phyloP scores from a whole-genome alignment of 2,329 filamentous ascomycete species.

The Diaporthe velutina region DNA sequence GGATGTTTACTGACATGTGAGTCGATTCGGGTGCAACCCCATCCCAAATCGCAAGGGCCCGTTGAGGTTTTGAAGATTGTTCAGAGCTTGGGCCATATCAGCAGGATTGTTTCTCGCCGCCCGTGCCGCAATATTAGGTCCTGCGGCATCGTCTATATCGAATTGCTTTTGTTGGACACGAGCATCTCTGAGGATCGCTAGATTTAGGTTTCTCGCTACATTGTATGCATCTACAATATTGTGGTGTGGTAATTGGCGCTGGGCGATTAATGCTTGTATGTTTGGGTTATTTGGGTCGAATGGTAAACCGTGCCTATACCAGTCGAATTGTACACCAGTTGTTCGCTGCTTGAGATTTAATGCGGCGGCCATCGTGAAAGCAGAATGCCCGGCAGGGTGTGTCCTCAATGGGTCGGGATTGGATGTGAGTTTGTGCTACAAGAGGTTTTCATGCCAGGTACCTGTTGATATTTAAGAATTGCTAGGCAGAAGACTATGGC shows the following conservation, averaged over 20 bases:
- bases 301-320: not conserved
- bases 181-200: not conserved
- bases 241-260: not conserved
- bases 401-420: not conserved
- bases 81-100: not conserved
- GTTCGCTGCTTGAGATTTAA: not conserved
- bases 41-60: too few species aligned
- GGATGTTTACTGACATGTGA: not conserved
- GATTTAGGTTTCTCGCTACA: not conserved
- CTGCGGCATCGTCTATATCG: not conserved
- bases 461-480: not conserved
- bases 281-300: not conserved
- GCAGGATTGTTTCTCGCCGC: not conserved
- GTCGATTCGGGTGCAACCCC: too few species aligned
- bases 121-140: too few species aligned
- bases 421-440: not conserved
- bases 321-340: not conserved
- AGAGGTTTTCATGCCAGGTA: not conserved
- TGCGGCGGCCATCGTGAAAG: not conserved
- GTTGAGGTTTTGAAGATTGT: too few species aligned
- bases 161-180: too few species aligned
- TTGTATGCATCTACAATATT: not conserved
- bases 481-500: not conserved
- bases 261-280: accelerated
- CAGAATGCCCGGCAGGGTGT: not conserved